Conservation (phyloP, 176 grass and related monocot genomes). For the Aegilops umbellulata region DNA sequence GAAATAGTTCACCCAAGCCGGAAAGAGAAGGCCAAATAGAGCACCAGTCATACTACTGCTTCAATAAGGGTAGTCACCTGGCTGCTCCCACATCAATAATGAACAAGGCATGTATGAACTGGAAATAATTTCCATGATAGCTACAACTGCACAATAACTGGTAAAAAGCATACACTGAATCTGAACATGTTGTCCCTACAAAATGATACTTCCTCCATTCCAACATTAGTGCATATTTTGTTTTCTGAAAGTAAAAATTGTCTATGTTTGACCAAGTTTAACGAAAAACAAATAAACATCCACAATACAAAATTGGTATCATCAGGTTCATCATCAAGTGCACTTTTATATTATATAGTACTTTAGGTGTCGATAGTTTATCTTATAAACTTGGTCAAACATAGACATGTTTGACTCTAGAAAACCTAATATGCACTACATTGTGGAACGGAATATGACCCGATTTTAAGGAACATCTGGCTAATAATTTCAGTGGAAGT, state of each 20-base stretch:
- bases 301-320: no score
- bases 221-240: no score
- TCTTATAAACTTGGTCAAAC: no score
- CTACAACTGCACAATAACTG: neutral
- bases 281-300: no score
- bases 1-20: neutral
- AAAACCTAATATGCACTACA: no score
- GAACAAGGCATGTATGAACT: neutral
- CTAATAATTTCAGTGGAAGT: neutral
- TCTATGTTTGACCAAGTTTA: no score
- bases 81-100: neutral
- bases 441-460: no score
- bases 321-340: no score
- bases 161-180: neutral
- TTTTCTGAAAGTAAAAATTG: no score
- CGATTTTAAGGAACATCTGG: neutral
- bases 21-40: neutral
- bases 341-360: no score
- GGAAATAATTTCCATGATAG: neutral
- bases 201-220: neutral
- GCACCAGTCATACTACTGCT: neutral
- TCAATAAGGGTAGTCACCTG: neutral
- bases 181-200: neutral
- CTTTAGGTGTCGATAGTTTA: no score
- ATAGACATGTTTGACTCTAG: no score